Percentiles rank a stretch among this genome's conserved stretches.
These are phyloP conservation scores for Helotiales sp. DNA, from an alignment of 2,329 filamentous ascomycete species.

Conservation along the genomic window DNA sequence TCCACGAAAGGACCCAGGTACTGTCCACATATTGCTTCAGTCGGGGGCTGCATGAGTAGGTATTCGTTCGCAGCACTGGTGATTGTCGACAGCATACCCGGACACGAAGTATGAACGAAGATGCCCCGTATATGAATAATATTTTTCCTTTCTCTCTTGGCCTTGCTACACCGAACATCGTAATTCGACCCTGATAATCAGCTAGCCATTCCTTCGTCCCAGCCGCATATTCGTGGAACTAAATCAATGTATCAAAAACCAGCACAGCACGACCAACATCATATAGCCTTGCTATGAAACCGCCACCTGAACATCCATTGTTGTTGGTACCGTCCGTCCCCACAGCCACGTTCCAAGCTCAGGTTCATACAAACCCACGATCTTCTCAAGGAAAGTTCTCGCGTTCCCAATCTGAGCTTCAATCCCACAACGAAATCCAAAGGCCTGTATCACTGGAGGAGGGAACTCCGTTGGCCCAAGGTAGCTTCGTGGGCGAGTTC, in stretches of 20 bases:
- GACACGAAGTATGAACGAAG: conserved; percentile 81
- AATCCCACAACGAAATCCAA: too few species aligned
- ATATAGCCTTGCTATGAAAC: not conserved
- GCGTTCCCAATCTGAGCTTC: not conserved
- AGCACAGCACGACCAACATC: not conserved
- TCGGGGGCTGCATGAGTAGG: conserved; percentile 64
- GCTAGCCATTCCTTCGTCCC: not conserved
- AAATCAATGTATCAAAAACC: not conserved
- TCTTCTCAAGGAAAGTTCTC: not conserved
- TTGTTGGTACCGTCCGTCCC: not conserved
- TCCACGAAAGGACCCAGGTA: conserved; percentile 60
- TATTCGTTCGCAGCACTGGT: conserved; percentile 71
- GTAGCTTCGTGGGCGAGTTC: too few species aligned
- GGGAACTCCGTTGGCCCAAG: too few species aligned
- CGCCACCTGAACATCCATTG: not conserved
- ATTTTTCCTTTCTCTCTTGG: not conserved
- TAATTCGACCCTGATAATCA: not conserved
- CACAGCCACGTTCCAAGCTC: not conserved
- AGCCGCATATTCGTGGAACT: not conserved
- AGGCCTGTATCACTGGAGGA: too few species aligned
- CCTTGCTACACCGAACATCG: not conserved
- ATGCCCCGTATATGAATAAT: conserved; percentile 82
- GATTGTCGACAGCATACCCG: conserved; percentile 69
- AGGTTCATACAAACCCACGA: not conserved
- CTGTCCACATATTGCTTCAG: conserved; percentile 59